These are phyloP conservation scores for Mortierella sp. DNA, from an alignment of 371 early-diverging fungal genomes.

Conservation along the genomic window DNA sequence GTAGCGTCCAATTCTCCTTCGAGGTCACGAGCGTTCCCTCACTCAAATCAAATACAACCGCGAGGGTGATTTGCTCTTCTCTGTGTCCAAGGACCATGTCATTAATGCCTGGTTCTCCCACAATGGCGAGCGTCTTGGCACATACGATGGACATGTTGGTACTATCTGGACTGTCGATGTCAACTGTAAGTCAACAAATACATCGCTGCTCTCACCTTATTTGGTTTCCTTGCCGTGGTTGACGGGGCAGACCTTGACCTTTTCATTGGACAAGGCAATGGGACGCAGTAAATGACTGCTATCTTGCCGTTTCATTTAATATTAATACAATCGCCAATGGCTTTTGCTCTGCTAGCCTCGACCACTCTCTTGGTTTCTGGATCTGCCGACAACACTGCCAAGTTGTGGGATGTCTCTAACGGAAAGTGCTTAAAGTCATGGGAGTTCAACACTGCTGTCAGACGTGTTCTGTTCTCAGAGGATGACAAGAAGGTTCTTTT, in stretches of 20 bases:
- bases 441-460: slow-evolving; percentile 93
- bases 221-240: neutral
- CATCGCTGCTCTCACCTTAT: neutral
- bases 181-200: slow-evolving; percentile 68
- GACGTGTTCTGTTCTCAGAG: slow-evolving; percentile 92
- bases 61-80: slow-evolving; percentile 99
- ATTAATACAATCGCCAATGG: too few relatives aligned
- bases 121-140: slow-evolving; percentile 98
- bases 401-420: slow-evolving; percentile 96
- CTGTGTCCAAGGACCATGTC: slow-evolving; percentile 95
- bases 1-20: slow-evolving; percentile 94
- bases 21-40: slow-evolving; percentile 98
- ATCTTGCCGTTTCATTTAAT: too few relatives aligned
- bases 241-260: too few relatives aligned
- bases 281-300: too few relatives aligned
- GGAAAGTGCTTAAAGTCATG: slow-evolving; percentile 93
- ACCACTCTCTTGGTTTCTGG: slow-evolving; percentile 91
- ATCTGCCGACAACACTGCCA: slow-evolving; percentile 95
- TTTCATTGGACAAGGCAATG: too few relatives aligned
- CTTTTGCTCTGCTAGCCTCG: slow-evolving; percentile 51
- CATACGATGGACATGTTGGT: slow-evolving; percentile 96
- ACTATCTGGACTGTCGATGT: slow-evolving; percentile 96
- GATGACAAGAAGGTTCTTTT: slow-evolving; percentile 89
- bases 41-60: slow-evolving; percentile 99
- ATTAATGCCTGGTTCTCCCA: slow-evolving; percentile 97